These are phyloP conservation scores for Aspergillus sp. DNA, from an alignment of 2,329 filamentous ascomycete species.

Conservation along the genomic window DNA sequence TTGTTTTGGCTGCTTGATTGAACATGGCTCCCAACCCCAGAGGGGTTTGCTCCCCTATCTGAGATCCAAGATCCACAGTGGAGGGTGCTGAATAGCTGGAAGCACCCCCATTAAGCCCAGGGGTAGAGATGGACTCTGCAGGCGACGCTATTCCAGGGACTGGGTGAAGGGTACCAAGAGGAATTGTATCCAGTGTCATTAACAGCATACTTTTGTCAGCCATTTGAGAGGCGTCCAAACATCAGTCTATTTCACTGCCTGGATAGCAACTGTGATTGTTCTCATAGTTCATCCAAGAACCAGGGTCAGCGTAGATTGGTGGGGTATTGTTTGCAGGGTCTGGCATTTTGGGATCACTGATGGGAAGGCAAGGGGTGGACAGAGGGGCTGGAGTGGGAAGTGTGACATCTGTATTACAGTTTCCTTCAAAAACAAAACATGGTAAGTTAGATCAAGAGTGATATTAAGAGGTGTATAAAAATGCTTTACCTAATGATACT, in stretches of 20 bases:
- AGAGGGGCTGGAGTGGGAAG: not conserved
- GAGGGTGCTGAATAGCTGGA: not conserved
- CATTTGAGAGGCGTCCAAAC: not conserved
- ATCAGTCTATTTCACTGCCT: not conserved
- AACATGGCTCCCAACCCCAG: not conserved
- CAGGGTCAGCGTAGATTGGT: not conserved
- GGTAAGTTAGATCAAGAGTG: not conserved
- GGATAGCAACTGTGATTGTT: not conserved
- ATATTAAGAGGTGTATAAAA: not conserved
- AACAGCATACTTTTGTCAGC: not conserved
- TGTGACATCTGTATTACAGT: not conserved
- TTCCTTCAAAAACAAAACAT: not conserved
- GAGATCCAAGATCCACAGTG: not conserved
- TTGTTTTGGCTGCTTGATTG: not conserved
- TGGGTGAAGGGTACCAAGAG: not conserved
- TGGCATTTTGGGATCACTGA: not conserved
- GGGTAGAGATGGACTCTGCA: not conserved
- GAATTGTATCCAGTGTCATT: not conserved
- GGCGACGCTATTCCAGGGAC: not conserved
- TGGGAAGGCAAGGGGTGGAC: not conserved
- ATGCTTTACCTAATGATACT: slow-evolving; percentile 1
- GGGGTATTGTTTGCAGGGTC: not conserved
- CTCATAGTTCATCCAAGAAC: not conserved
- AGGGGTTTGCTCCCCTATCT: not conserved
- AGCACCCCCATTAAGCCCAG: not conserved